Evolutionary conservation across 495 filamentous ascomycete genomes (phyloP).

Genomic region (Xylaria castorea): DNA sequence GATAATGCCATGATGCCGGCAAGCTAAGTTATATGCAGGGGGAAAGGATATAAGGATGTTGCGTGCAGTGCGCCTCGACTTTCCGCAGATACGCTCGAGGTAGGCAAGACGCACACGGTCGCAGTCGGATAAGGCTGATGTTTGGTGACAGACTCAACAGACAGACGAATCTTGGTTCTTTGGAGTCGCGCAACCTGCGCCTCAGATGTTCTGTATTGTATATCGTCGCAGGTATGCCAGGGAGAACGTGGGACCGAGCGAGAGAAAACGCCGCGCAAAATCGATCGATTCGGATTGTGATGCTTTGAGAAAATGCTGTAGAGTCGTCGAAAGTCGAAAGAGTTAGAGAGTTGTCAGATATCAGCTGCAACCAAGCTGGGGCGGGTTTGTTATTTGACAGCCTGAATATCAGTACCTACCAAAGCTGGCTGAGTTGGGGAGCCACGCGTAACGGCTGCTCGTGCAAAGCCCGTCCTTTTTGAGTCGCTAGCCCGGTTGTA

Average conservation of each 20-base stretch:
- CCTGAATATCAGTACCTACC: conserved; percentile 4
- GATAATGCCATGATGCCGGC: conserved; percentile 36
- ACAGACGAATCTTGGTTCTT: neutral
- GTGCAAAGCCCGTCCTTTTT: conserved; percentile 18
- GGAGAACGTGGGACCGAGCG: neutral
- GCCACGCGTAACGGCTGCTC: conserved; percentile 10
- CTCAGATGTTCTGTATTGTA: neutral
- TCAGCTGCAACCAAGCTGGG: neutral
- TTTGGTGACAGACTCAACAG: neutral
- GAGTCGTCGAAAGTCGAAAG: neutral
- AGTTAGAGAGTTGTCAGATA: neutral
- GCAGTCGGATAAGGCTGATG: conserved; percentile 1
- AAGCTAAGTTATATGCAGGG: conserved; percentile 14
- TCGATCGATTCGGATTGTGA: neutral
- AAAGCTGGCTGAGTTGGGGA: conserved; percentile 13
- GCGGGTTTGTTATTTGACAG: conserved; percentile 19
- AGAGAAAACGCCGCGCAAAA: conserved; percentile 9
- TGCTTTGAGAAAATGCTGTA: neutral
- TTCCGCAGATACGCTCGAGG: neutral
- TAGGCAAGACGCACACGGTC: neutral
- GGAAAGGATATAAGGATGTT: conserved; percentile 5
- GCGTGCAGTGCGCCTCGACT: conserved; percentile 4
- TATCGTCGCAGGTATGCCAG: neutral
- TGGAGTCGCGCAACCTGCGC: conserved; percentile 10
- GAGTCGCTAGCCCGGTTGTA: neutral